phyloP scores from a whole-genome alignment of 2,329 filamentous ascomycete genomes.

The Fusarium musae region DNA sequence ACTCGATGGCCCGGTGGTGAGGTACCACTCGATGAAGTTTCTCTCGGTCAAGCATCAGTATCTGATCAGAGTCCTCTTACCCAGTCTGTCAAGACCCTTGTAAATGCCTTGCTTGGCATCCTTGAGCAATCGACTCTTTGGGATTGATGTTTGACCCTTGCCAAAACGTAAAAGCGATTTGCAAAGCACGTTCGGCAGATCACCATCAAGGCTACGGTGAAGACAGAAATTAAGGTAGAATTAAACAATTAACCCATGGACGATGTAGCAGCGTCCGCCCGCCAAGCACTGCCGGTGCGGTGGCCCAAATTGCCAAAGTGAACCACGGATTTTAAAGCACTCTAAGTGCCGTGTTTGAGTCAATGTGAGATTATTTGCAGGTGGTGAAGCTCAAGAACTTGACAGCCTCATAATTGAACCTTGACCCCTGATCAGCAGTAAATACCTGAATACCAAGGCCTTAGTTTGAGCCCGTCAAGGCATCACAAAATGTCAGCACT shows the following conservation, averaged over 20 bases:
- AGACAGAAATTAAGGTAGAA: conserved; percentile 4
- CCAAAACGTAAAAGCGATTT: conserved; percentile 20
- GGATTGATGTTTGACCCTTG: conserved; percentile 10
- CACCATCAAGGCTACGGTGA: conserved; percentile 35
- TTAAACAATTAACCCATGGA: conserved; percentile 22
- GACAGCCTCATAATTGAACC: conserved; percentile 21
- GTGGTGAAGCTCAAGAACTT: not conserved
- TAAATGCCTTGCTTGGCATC: conserved; percentile 16
- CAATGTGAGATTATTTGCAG: not conserved
- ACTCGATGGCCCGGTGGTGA: not conserved
- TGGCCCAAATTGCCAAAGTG: conserved; percentile 25
- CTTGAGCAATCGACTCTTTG: not conserved
- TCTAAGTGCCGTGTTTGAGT: not conserved
- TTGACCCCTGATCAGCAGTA: conserved; percentile 1
- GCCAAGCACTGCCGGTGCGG: conserved; percentile 30
- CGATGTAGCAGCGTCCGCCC: conserved; percentile 15
- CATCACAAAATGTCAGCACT: conserved; percentile 1
- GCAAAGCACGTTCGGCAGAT: conserved; percentile 30
- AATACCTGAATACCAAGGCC: conserved; percentile 3
- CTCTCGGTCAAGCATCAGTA: conserved; percentile 9
- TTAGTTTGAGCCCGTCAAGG: conserved; percentile 4
- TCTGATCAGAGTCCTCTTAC: not conserved
- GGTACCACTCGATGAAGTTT: conserved; percentile 1
- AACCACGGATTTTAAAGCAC: not conserved
- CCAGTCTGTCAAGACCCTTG: not conserved